A percentile compares a stretch with the other conserved stretches of the same genome.
phyloP scores from a whole-genome alignment of 257 asterid species.

The Penstemon newberryi region DNA sequence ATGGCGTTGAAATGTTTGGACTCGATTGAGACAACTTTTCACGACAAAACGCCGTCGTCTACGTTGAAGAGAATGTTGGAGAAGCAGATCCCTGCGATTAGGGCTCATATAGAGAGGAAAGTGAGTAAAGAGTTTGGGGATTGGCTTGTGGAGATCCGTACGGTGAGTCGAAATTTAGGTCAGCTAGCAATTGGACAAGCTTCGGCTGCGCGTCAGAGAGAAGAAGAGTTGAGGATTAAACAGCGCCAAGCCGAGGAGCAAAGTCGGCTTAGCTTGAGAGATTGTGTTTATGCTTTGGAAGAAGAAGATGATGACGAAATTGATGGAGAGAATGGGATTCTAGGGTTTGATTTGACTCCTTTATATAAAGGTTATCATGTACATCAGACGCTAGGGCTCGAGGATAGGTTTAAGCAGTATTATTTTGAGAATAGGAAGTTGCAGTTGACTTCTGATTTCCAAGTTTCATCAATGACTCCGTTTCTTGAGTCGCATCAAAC shows the following conservation, averaged over 20 bases:
- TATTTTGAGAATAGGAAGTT: constrained; percentile 91
- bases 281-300: constrained; percentile 78
- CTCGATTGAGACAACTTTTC: constrained; percentile 59
- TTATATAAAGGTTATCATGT: constrained; percentile 84
- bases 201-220: constrained; percentile 91
- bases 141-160: constrained; percentile 93
- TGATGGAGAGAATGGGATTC: constrained; percentile 51
- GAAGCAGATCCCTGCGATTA: constrained; percentile 90
- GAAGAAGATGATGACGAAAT: constrained; percentile 83
- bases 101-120: constrained; percentile 70
- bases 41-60: constrained; percentile 60
- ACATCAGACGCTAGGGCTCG: constrained; percentile 83
- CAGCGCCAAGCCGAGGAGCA: constrained; percentile 99
- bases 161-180: constrained; percentile 80
- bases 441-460: constrained; percentile 94
- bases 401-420: constrained; percentile 76
- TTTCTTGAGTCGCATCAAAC: constrained; percentile 94
- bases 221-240: constrained; percentile 82
- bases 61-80: constrained; percentile 77
- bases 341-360: constrained; percentile 87
- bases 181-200: constrained; percentile 99
- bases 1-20: constrained; percentile 89
- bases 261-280: constrained; percentile 83
- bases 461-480: constrained; percentile 97
- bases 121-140: constrained; percentile 88